Conservation (phyloP, 2,329 filamentous ascomycete genomes). For the Rutstroemia sp. region DNA sequence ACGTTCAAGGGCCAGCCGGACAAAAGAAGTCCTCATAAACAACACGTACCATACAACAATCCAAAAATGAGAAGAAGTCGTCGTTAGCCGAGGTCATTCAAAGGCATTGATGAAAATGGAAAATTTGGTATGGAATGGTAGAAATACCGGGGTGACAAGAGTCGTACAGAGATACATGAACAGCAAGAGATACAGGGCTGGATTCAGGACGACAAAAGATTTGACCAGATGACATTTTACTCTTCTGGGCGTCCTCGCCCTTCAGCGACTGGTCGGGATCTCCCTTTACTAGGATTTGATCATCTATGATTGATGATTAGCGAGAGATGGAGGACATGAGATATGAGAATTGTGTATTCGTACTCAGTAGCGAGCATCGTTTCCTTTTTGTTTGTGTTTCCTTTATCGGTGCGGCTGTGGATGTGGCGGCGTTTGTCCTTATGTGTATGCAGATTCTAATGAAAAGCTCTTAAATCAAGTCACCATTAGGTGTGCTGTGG, state of each 20-base stretch:
- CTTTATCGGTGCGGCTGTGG: background rate
- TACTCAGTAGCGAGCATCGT: background rate
- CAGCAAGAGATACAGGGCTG: background rate
- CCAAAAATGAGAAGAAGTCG: background rate
- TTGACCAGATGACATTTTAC: too few species aligned
- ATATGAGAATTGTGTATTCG: background rate
- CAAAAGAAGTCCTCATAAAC: slow-evolving; percentile 49
- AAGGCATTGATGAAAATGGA: slow-evolving; percentile 6
- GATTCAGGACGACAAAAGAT: background rate
- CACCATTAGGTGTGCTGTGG: background rate
- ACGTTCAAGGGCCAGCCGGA: slow-evolving; percentile 50
- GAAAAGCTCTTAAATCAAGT: background rate
- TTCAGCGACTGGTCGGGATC: background rate
- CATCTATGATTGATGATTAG: background rate
- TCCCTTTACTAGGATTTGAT: background rate
- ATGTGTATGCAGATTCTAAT: background rate
- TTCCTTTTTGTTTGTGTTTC: background rate
- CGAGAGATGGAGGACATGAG: background rate
- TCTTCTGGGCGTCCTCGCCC: too few species aligned
- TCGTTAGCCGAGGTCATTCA: background rate
- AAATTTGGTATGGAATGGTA: background rate
- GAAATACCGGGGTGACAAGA: background rate
- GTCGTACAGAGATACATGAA: background rate
- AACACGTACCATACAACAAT: background rate
- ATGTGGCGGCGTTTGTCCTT: background rate